Percentiles rank a stretch among this genome's conserved stretches.
Evolutionary conservation across 2,329 filamentous ascomycete genomes (phyloP).

Genomic region (Colletotrichum lupini): DNA sequence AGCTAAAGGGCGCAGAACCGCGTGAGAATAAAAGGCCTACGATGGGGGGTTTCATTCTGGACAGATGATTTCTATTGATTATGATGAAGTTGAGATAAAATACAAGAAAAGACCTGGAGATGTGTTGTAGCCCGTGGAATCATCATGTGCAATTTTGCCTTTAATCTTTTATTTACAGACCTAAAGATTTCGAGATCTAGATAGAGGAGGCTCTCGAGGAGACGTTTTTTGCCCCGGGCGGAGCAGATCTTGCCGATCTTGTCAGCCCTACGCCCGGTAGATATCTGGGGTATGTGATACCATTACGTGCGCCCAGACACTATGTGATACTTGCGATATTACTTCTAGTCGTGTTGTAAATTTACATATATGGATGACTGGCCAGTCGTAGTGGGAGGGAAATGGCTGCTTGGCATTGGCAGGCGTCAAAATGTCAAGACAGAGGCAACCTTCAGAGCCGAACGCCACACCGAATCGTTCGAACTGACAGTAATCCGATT

Average conservation of each 20-base stretch:
- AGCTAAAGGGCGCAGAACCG: not conserved
- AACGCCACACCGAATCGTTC: too few species aligned
- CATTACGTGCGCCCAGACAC: not conserved
- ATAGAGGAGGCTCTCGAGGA: too few species aligned
- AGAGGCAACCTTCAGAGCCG: too few species aligned
- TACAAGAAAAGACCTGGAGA: not conserved
- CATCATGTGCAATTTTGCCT: too few species aligned
- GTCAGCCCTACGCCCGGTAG: not conserved
- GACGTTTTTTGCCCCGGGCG: not conserved
- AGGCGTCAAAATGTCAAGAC: too few species aligned
- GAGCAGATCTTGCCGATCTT: not conserved
- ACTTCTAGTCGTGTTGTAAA: not conserved
- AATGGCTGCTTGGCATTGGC: too few species aligned
- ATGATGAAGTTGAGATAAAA: too few species aligned
- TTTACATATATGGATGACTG: not conserved
- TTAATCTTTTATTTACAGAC: not conserved
- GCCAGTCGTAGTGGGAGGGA: too few species aligned
- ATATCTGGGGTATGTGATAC: not conserved
- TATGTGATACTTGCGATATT: not conserved
- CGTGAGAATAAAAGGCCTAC: too few species aligned
- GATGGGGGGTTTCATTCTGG: not conserved
- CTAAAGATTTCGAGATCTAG: rapidly evolving
- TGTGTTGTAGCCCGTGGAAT: not conserved
- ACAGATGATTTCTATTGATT: not conserved
- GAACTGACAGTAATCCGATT: too few species aligned